Conservation (phyloP, 768 basidiomycete species). For the Fibroporia radiculosa region DNA sequence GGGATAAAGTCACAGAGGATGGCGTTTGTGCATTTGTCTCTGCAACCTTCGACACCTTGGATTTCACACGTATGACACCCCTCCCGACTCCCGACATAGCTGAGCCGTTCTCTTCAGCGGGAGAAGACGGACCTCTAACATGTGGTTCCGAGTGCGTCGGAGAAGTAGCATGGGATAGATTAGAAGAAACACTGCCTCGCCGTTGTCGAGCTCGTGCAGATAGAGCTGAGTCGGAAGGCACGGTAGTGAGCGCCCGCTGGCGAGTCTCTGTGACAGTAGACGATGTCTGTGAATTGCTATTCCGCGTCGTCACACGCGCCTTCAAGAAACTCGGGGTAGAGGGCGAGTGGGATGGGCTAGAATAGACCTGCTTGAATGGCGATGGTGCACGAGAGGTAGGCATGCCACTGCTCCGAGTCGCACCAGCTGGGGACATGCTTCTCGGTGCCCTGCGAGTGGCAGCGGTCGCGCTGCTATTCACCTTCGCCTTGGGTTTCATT, state of each 20-base stretch:
- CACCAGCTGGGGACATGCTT: slow-evolving; percentile 12
- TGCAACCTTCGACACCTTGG: slow-evolving; percentile 49
- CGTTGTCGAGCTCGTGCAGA: slow-evolving; percentile 8
- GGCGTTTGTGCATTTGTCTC: slow-evolving; percentile 24
- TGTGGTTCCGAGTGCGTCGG: slow-evolving; percentile 10
- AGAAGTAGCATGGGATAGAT: slow-evolving; percentile 8
- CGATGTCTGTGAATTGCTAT: slow-evolving; percentile 14
- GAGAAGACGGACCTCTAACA: slow-evolving; percentile 11
- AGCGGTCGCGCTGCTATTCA: slow-evolving; percentile 44
- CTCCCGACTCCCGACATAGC: slow-evolving; percentile 5
- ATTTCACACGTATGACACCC: slow-evolving; percentile 38
- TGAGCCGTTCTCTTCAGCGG: slow-evolving; percentile 15
- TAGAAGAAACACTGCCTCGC: slow-evolving; percentile 22
- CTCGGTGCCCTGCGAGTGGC: slow-evolving; percentile 18
- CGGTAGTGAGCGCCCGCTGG: slow-evolving; percentile 24
- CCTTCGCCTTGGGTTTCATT: slow-evolving; percentile 49
- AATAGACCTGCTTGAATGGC: slow-evolving; percentile 29
- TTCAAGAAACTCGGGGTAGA: slow-evolving; percentile 23
- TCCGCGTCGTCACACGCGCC: slow-evolving; percentile 12
- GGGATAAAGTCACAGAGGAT: slow-evolving; percentile 14
- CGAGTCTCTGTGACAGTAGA: slow-evolving; percentile 17
- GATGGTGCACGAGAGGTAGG: slow-evolving; percentile 32
- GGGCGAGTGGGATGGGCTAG: slow-evolving; percentile 22
- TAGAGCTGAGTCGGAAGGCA: slow-evolving; percentile 11
- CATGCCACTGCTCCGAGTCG: slow-evolving; percentile 12